phyloP scores from a whole-genome alignment of 805 yeast genomes.

The Osmozyma mogii region DNA sequence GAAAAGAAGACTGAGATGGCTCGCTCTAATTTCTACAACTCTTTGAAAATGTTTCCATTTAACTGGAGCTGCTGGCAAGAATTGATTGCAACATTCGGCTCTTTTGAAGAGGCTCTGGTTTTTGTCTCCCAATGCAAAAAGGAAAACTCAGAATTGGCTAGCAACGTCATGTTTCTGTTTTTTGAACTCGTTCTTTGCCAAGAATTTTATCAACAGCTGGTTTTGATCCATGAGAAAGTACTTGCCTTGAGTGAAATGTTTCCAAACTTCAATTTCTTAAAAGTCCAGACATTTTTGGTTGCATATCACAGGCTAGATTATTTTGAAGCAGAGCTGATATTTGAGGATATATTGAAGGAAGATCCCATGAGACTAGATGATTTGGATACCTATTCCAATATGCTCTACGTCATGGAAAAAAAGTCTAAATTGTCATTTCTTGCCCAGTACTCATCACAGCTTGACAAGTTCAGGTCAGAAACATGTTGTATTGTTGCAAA shows the following conservation, averaged over 20 bases:
- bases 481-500: slow-evolving; percentile 93
- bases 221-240: slow-evolving; percentile 42
- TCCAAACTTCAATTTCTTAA: slow-evolving; percentile 68
- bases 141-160: slow-evolving; percentile 24
- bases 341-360: slow-evolving; percentile 60
- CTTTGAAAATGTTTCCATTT: slow-evolving; percentile 64
- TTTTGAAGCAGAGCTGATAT: slow-evolving; percentile 65
- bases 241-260: slow-evolving; percentile 44
- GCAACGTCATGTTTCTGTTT: slow-evolving; percentile 34
- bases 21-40: slow-evolving; percentile 47
- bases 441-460: slow-evolving; percentile 76
- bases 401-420: slow-evolving; percentile 89
- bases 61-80: slow-evolving; percentile 96
- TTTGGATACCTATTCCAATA: slow-evolving; percentile 89
- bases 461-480: slow-evolving; percentile 86
- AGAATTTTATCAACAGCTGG: slow-evolving; percentile 68
- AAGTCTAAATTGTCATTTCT: slow-evolving; percentile 73
- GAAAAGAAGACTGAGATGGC: slow-evolving; percentile 59
- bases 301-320: slow-evolving; percentile 84
- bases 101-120: slow-evolving; percentile 51
- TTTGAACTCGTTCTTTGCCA: slow-evolving; percentile 65
- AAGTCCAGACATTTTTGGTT: slow-evolving; percentile 75
- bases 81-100: slow-evolving; percentile 50
- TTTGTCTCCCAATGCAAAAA: slow-evolving; percentile 30
- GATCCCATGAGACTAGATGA: slow-evolving; percentile 91